These are phyloP conservation scores for Paulownia fortunei DNA, from an alignment of 257 asterid genomes.

Conservation along the genomic window DNA sequence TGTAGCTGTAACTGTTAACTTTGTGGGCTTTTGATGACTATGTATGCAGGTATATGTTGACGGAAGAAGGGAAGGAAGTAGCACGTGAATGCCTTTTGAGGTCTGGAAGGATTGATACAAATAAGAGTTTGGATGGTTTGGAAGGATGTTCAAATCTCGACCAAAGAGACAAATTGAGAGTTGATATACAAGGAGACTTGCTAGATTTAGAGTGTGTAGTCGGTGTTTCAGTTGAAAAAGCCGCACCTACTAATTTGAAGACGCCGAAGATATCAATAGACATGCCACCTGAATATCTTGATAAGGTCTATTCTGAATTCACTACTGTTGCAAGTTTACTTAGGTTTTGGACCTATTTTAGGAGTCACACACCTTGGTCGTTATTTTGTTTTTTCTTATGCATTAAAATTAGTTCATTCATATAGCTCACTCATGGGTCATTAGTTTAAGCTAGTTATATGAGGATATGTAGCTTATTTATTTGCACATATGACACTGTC, in stretches of 20 bases:
- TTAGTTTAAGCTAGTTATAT: conserved; percentile 19
- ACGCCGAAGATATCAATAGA: conserved; percentile 50
- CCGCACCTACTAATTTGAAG: conserved; percentile 42
- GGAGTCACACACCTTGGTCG: conserved; percentile 4
- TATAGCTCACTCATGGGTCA: conserved; percentile 17
- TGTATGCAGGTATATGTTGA: conserved; percentile 83
- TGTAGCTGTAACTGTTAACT: conserved; percentile 12
- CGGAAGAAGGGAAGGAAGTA: conserved; percentile 88
- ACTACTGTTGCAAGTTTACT: conserved; percentile 14
- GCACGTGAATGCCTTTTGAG: conserved; percentile 84
- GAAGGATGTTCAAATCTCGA: conserved; percentile 43
- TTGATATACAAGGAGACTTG: conserved; percentile 36
- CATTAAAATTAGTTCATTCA: conserved; percentile 20
- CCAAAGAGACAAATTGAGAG: conserved; percentile 40
- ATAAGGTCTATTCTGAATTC: conserved; percentile 53
- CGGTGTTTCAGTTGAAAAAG: conserved; percentile 43
- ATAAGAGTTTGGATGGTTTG: conserved; percentile 37
- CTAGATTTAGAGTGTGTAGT: conserved; percentile 43
- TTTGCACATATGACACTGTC: conserved; percentile 4
- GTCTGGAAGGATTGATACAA: conserved; percentile 62
- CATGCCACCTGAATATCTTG: conserved; percentile 64
- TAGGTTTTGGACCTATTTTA: conserved; percentile 11
- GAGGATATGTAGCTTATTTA: background rate
- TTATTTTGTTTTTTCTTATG: conserved; percentile 8
- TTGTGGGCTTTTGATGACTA: conserved; percentile 25